A percentile compares a stretch with the other conserved stretches of the same genome.
These are phyloP conservation scores for Myxozyma neglecta DNA, from an alignment of 805 yeast species.

Conservation along the genomic window DNA sequence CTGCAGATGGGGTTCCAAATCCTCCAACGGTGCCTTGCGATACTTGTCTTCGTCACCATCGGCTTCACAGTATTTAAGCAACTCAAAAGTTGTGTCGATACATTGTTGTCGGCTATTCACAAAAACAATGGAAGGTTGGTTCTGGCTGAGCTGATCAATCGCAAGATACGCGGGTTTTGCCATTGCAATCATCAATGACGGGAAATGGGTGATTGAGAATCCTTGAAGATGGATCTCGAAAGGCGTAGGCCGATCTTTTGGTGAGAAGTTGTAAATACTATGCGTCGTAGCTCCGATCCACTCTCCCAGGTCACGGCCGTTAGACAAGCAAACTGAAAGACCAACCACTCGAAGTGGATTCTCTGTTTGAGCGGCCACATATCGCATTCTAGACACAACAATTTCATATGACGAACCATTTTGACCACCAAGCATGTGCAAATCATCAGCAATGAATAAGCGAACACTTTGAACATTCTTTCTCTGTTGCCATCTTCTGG, in stretches of 20 bases:
- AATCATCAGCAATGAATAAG: conserved; percentile 69
- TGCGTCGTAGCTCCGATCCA: conserved; percentile 76
- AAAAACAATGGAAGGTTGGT: conserved; percentile 50
- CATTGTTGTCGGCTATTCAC: conserved; percentile 58
- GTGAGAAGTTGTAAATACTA: conserved; percentile 67
- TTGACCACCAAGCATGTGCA: conserved; percentile 63
- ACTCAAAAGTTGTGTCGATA: conserved; percentile 52
- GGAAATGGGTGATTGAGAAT: conserved; percentile 49
- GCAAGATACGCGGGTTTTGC: conserved; percentile 50
- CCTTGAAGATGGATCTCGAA: conserved; percentile 56
- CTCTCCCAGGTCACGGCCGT: conserved; percentile 73
- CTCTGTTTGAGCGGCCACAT: conserved; percentile 67
- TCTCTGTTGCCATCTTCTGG: conserved; percentile 82
- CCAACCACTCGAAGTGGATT: conserved; percentile 63
- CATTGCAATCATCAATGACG: conserved; percentile 55
- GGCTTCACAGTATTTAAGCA: conserved; percentile 44
- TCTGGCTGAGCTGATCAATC: conserved; percentile 41
- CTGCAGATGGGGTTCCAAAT: conserved; percentile 46
- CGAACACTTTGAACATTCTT: conserved; percentile 65
- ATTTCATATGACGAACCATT: conserved; percentile 69
- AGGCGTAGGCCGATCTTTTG: conserved; percentile 57
- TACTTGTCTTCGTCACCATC: conserved; percentile 44
- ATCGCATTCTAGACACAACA: conserved; percentile 66
- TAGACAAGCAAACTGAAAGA: conserved; percentile 66
- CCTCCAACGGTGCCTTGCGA: conserved; percentile 44